These are phyloP conservation scores for Arabidopsis hybrid DNA, from an alignment of 441 rosid species.

Conservation along the genomic window DNA sequence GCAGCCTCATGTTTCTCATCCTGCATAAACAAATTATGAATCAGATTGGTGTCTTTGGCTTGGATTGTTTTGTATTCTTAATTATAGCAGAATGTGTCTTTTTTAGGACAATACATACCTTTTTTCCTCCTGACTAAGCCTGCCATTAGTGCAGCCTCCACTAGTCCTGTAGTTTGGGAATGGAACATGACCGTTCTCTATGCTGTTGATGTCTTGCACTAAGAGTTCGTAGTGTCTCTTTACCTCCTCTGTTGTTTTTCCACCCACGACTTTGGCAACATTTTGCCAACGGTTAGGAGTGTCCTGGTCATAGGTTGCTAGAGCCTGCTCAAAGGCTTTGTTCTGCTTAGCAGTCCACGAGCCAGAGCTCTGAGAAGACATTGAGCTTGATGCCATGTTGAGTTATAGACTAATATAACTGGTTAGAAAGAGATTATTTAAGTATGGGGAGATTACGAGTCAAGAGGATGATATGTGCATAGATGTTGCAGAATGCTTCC, in stretches of 20 bases:
- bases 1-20: constrained; percentile 52
- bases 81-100: neutral
- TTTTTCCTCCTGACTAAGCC: constrained; percentile 42
- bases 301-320: constrained; percentile 81
- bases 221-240: constrained; percentile 76
- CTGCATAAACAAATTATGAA: constrained; percentile 40
- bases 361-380: constrained; percentile 62
- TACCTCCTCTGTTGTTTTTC: constrained; percentile 79
- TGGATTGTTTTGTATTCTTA: neutral
- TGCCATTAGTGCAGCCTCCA: constrained; percentile 43
- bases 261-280: constrained; percentile 75
- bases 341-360: constrained; percentile 82
- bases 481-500: constrained; percentile 45
- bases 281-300: constrained; percentile 91
- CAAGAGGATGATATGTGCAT: constrained; percentile 44
- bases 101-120: constrained; percentile 35
- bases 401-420: neutral
- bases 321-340: constrained; percentile 88
- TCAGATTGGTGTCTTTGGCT: neutral
- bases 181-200: constrained; percentile 79
- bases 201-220: constrained; percentile 64
- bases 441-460: constrained; percentile 8
- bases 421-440: neutral
- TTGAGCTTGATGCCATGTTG: constrained; percentile 71
- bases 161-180: constrained; percentile 68